Conservation (phyloP, 1,284 basidiomycete species). For the Marasmius fiardii region DNA sequence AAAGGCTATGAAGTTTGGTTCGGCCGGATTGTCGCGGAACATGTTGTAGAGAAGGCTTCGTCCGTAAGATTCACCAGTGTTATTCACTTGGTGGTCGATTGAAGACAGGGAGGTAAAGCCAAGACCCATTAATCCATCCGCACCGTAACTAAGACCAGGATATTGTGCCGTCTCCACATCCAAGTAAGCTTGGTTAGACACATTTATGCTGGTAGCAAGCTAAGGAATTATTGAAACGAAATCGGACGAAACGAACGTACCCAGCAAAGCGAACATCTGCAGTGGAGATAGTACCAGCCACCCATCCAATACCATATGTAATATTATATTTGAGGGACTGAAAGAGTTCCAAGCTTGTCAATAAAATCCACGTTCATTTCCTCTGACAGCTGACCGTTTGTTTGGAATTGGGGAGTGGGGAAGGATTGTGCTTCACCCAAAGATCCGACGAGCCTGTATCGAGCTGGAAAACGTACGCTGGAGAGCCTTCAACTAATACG, state of each 20-base stretch:
- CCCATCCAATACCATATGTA: constrained; percentile 77
- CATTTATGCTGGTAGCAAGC: constrained; percentile 44
- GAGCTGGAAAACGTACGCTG: constrained; percentile 68
- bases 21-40: constrained; percentile 60
- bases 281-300: constrained; percentile 58
- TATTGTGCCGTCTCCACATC: constrained; percentile 60
- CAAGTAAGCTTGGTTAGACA: constrained; percentile 65
- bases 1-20: constrained; percentile 79
- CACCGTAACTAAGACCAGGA: constrained; percentile 69
- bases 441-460: constrained; percentile 82
- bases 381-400: constrained; percentile 45
- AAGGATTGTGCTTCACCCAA: constrained; percentile 58
- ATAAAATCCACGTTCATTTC: constrained; percentile 6
- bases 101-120: constrained; percentile 74
- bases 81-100: constrained; percentile 59
- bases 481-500: not conserved
- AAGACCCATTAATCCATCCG: constrained; percentile 71
- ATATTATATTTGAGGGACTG: constrained; percentile 51
- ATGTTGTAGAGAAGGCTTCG: constrained; percentile 71
- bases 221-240: not conserved
- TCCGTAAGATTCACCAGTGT: constrained; percentile 53
- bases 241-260: constrained; percentile 32
- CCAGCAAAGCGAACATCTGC: constrained; percentile 64
- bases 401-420: constrained; percentile 49
- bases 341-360: constrained; percentile 8